phyloP scores from a whole-genome alignment of 345 rosid species.

The Aquilaria sinensis region DNA sequence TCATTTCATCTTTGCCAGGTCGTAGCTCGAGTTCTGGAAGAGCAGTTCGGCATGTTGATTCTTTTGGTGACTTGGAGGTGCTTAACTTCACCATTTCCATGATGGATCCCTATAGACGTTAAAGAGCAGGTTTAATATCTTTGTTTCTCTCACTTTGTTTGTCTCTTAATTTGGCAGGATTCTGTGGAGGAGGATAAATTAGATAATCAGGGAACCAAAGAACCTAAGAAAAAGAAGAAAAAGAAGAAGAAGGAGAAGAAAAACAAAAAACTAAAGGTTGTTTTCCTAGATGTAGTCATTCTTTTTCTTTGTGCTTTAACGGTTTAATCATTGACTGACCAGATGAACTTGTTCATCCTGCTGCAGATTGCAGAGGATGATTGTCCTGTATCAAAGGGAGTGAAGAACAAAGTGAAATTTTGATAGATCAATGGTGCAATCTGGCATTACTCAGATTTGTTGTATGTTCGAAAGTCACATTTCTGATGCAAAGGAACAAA shows the following conservation, averaged over 20 bases:
- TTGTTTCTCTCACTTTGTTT: constrained; percentile 12
- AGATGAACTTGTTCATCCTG: constrained; percentile 11
- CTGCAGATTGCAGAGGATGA: constrained; percentile 25
- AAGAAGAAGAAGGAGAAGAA: constrained; percentile 33
- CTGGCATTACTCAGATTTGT: neutral
- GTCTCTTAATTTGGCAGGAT: constrained; percentile 22
- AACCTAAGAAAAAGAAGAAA: constrained; percentile 33
- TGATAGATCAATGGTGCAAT: neutral
- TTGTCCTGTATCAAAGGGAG: constrained; percentile 21
- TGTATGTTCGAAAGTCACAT: neutral
- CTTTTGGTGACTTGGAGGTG: constrained; percentile 53
- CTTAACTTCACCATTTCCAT: constrained; percentile 10
- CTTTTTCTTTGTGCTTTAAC: constrained; percentile 11
- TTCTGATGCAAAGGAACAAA: neutral
- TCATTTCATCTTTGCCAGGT: constrained; percentile 32
- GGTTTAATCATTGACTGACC: constrained; percentile 9
- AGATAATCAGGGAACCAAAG: constrained; percentile 29
- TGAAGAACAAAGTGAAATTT: constrained; percentile 35
- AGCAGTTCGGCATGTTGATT: constrained; percentile 53
- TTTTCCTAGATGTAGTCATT: neutral
- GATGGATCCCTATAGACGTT: constrained; percentile 3
- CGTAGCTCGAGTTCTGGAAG: constrained; percentile 52
- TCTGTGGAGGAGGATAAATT: constrained; percentile 30
- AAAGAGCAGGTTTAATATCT: constrained; percentile 8
- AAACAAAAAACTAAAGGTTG: constrained; percentile 41